Conservation (phyloP, 306 rosid genomes). For the Prunus padus region DNA sequence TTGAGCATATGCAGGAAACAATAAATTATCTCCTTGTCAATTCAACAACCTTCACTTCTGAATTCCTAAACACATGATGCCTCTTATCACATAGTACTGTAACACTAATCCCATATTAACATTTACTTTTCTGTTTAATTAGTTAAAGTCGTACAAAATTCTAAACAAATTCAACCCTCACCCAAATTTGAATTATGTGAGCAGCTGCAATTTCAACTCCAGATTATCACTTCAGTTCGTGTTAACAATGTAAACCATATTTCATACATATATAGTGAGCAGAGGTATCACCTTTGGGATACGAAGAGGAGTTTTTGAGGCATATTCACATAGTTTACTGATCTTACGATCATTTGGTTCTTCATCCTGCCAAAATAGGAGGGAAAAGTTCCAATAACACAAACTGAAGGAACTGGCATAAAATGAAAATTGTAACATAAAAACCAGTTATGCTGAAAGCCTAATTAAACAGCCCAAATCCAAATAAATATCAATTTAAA, state of each 20-base stretch:
- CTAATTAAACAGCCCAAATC: no score
- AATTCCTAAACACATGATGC: background rate
- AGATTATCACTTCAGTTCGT: background rate
- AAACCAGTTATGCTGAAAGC: background rate
- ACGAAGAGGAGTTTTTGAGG: slow-evolving; percentile 82
- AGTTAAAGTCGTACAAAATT: background rate
- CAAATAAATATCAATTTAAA: background rate
- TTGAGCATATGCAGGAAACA: background rate
- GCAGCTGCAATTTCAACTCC: background rate
- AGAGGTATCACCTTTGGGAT: slow-evolving; percentile 57
- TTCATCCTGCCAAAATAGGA: slow-evolving; percentile 53
- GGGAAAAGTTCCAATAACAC: slow-evolving; percentile 10
- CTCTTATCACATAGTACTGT: background rate
- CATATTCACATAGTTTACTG: slow-evolving; percentile 77
- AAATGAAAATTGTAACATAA: background rate
- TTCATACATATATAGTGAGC: slow-evolving; percentile 1
- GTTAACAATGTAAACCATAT: background rate
- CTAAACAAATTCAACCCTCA: background rate
- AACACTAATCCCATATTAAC: background rate
- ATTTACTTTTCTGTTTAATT: background rate
- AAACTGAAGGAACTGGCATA: slow-evolving; percentile 1
- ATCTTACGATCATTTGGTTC: slow-evolving; percentile 82
- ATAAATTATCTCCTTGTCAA: background rate
- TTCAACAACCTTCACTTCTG: background rate
- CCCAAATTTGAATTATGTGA: background rate